Evolutionary conservation across 768 basidiomycete genomes (phyloP).

Genomic region (Termitomyces eurrhizus): DNA sequence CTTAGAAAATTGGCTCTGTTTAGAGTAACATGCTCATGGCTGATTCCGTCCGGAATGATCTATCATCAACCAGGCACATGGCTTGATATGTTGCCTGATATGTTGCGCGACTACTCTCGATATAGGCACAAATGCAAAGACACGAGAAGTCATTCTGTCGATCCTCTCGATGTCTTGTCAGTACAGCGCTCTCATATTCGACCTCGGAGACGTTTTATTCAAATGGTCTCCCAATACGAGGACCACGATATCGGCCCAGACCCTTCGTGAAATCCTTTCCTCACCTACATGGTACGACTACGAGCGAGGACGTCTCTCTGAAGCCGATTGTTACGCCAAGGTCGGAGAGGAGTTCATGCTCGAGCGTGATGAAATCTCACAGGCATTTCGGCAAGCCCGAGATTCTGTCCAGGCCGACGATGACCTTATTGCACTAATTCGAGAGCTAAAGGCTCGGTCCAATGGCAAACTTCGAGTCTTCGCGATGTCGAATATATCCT

Average conservation of each 20-base stretch:
- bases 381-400: constrained; percentile 44
- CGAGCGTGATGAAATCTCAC: constrained; percentile 33
- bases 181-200: constrained; percentile 42
- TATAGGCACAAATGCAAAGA: constrained; percentile 10
- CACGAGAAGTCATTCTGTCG: neutral
- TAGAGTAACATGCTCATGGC: too few relatives aligned
- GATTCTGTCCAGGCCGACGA: constrained; percentile 43
- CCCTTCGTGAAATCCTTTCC: constrained; percentile 37
- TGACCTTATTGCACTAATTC: constrained; percentile 42
- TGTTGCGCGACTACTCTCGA: too few relatives aligned
- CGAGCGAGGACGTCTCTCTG: constrained; percentile 42
- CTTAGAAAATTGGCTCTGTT: too few relatives aligned
- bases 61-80: constrained; percentile 17
- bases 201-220: constrained; percentile 55
- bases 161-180: constrained; percentile 7
- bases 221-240: constrained; percentile 46
- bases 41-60: too few relatives aligned
- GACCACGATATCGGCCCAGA: constrained; percentile 37
- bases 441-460: constrained; percentile 38
- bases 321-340: constrained; percentile 39
- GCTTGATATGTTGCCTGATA: too few relatives aligned
- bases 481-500: constrained; percentile 59
- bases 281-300: constrained; percentile 51
- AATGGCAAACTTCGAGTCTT: constrained; percentile 35
- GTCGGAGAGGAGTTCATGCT: constrained; percentile 38